Evolutionary conservation across 371 early-diverging fungal genomes (phyloP).

Genomic region (Zopfochytrium polystomum): DNA sequence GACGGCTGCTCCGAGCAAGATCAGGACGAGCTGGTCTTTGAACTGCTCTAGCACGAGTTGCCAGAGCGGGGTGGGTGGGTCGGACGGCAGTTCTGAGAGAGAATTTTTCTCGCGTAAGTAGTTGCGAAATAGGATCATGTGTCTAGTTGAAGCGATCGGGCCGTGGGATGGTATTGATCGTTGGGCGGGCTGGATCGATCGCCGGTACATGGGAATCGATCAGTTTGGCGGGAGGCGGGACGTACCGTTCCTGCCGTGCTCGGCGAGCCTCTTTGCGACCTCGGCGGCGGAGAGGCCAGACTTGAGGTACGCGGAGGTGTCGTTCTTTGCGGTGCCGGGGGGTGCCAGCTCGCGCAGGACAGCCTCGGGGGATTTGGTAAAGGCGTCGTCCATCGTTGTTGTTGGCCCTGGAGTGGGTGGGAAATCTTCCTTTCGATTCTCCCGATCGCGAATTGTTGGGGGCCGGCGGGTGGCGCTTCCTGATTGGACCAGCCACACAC

Average conservation of each 20-base stretch:
- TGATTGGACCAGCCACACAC: too few species aligned
- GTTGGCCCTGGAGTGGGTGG: too few species aligned
- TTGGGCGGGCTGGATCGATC: constrained; percentile 18
- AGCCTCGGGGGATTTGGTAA: too few species aligned
- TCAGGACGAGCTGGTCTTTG: constrained; percentile 94
- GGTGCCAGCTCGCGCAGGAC: too few species aligned
- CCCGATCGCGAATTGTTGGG: too few species aligned
- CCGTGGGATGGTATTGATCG: background rate
- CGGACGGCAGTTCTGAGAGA: constrained; percentile 62
- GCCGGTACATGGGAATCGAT: constrained; percentile 1
- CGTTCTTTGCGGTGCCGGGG: too few species aligned
- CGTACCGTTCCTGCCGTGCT: constrained; percentile 77
- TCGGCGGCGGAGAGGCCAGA: constrained; percentile 65
- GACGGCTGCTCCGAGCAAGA: constrained; percentile 85
- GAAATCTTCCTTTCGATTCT: too few species aligned
- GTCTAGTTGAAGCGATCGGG: constrained; percentile 1
- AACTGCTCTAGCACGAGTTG: constrained; percentile 92
- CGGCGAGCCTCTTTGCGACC: constrained; percentile 51
- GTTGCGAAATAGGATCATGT: background rate
- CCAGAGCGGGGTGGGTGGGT: constrained; percentile 83
- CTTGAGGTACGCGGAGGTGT: too few species aligned
- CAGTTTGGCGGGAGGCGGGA: constrained; percentile 1
- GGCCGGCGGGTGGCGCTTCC: too few species aligned
- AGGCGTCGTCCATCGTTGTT: too few species aligned
- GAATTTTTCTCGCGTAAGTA: background rate